Percentiles rank a stretch among this genome's conserved stretches.
These are phyloP conservation scores for Buxus sempervirens DNA, from an alignment of 164 flowering plant species.

Conservation along the genomic window DNA sequence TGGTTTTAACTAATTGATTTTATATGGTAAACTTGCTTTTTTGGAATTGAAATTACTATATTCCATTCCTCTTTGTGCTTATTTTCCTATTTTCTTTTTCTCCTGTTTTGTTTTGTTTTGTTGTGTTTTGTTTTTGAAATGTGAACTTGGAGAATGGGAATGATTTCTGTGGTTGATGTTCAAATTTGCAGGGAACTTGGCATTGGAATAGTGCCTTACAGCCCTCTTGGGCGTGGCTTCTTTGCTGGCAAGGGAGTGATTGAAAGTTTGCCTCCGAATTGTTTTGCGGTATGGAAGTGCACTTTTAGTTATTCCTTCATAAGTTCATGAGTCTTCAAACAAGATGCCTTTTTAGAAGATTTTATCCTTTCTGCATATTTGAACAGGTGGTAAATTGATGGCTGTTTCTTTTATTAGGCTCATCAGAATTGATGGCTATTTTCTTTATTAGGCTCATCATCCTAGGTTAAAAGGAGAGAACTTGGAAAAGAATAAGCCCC, in stretches of 20 bases:
- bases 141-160: background rate
- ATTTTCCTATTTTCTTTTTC: background rate
- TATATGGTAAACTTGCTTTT: background rate
- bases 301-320: background rate
- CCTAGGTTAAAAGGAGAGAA: constrained; percentile 32
- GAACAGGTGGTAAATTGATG: background rate
- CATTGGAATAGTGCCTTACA: constrained; percentile 19
- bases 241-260: constrained; percentile 18
- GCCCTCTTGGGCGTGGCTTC: constrained; percentile 20
- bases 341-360: background rate
- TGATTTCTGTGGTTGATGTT: background rate
- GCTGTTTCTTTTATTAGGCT: background rate
- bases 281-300: constrained; percentile 5
- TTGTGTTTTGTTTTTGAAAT: no score
- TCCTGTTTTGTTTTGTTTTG: background rate
- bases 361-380: background rate
- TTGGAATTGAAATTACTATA: background rate
- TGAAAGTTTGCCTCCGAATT: constrained; percentile 8
- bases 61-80: background rate
- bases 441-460: constrained; percentile 8
- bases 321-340: background rate
- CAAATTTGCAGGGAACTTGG: constrained; percentile 18
- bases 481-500: constrained; percentile 26
- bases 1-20: background rate
- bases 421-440: background rate